These are phyloP conservation scores for Mortierella alpina DNA, from an alignment of 192 early-diverging fungal species.

Conservation along the genomic window DNA sequence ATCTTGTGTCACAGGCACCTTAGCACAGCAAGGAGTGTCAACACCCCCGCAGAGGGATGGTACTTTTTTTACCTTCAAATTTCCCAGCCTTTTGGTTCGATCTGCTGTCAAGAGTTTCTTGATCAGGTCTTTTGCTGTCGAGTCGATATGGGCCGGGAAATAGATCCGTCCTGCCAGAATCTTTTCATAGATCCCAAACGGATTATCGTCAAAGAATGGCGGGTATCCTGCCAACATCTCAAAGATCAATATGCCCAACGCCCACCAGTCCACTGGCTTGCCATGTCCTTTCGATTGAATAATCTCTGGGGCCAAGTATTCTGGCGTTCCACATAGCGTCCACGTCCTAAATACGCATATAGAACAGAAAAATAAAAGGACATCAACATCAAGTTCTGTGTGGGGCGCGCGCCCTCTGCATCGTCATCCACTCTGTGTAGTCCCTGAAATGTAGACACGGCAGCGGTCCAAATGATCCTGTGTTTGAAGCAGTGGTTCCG, in stretches of 20 bases:
- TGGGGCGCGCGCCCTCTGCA: too few relatives aligned
- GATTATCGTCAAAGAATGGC: constrained; percentile 97
- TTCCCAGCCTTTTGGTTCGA: constrained; percentile 92
- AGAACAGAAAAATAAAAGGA: not conserved
- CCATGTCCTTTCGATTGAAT: constrained; percentile 98
- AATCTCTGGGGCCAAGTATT: constrained; percentile 97
- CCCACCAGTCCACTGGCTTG: constrained; percentile 99
- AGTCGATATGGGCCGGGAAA: constrained; percentile 90
- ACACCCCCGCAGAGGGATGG: not conserved
- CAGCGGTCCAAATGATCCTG: too few relatives aligned
- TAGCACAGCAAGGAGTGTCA: too few relatives aligned
- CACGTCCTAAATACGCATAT: constrained; percentile 76
- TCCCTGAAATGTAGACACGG: too few relatives aligned
- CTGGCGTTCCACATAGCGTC: constrained; percentile 98
- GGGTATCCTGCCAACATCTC: constrained; percentile 99
- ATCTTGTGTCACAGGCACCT: too few relatives aligned
- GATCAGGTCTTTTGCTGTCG: constrained; percentile 90
- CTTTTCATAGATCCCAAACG: constrained; percentile 99
- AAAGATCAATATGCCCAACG: constrained; percentile 95
- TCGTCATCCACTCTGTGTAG: too few relatives aligned
- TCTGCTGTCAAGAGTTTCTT: constrained; percentile 91
- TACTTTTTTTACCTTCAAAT: constrained; percentile 70
- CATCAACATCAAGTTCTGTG: too few relatives aligned
- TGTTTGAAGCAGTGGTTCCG: too few relatives aligned
- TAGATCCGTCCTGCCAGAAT: constrained; percentile 90